A percentile compares a stretch with the other conserved stretches of the same genome.
Conservation (phyloP, 352 stramenopile genomes). For the Globisporangium perplexum region DNA sequence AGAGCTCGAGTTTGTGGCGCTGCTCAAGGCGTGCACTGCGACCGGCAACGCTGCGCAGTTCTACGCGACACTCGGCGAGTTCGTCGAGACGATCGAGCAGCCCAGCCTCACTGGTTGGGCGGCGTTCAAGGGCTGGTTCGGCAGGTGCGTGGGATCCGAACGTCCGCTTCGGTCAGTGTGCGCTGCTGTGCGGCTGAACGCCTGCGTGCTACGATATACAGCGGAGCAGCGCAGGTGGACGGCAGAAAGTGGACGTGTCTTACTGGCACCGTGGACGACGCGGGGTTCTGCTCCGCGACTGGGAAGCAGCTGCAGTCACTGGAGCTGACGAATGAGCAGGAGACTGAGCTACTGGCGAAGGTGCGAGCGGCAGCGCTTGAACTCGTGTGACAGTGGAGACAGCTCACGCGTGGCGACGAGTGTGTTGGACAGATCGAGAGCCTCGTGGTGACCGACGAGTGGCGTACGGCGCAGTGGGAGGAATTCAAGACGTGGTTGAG, state of each 20-base stretch:
- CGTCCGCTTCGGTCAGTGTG: background rate
- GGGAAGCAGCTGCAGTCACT: conserved; percentile 61
- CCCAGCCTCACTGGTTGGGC: conserved; percentile 42
- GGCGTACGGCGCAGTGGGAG: conserved; percentile 65
- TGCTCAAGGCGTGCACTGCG: conserved; percentile 47
- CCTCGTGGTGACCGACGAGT: conserved; percentile 71
- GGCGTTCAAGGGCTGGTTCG: conserved; percentile 70
- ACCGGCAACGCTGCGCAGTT: conserved; percentile 35
- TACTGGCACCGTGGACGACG: conserved; percentile 41
- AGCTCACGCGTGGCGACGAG: background rate
- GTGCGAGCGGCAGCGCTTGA: conserved; percentile 14
- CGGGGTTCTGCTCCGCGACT: conserved; percentile 55
- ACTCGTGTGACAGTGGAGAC: background rate
- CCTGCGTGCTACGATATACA: conserved; percentile 8
- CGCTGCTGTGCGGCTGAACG: background rate
- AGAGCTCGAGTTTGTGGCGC: conserved; percentile 56
- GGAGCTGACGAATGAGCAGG: conserved; percentile 42
- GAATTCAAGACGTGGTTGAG: conserved; percentile 81
- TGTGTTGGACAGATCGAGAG: conserved; percentile 48
- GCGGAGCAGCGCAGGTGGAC: conserved; percentile 54
- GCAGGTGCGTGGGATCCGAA: conserved; percentile 23
- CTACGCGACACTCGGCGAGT: conserved; percentile 47
- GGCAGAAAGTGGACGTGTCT: conserved; percentile 49
- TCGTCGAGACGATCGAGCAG: conserved; percentile 53
- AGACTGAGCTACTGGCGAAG: conserved; percentile 54